Evolutionary conservation across 163 green algal species (phyloP).

Genomic region (Scenedesmus sp.): DNA sequence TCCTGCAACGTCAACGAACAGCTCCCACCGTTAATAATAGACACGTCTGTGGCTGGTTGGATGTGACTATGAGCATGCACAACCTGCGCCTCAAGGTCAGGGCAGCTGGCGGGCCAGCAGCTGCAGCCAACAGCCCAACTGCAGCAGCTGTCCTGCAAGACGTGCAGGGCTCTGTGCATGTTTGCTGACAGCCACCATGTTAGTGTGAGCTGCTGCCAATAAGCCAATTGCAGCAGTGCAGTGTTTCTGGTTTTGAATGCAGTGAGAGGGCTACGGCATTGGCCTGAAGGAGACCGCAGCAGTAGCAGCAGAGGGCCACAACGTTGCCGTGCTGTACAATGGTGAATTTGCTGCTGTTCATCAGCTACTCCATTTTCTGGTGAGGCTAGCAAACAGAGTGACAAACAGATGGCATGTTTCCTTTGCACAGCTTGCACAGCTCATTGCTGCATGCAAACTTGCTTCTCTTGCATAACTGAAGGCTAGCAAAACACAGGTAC

Average conservation of each 20-base stretch:
- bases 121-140: background rate
- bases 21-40: background rate
- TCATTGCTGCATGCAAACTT: background rate
- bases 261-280: background rate
- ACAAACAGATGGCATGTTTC: background rate
- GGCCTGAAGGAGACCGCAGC: background rate
- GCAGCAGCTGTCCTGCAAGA: background rate
- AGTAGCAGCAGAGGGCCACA: background rate
- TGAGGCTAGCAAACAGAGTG: background rate
- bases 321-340: background rate
- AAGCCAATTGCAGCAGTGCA: no score
- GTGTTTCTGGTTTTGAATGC: background rate
- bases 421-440: background rate
- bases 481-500: no score
- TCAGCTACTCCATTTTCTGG: background rate
- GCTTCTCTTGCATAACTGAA: background rate
- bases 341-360: slow-evolving; percentile 10
- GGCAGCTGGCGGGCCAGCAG: background rate
- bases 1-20: background rate
- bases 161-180: background rate
- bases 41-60: no score
- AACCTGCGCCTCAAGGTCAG: background rate
- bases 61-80: background rate
- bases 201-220: no score
- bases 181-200: no score